Conservation (phyloP, 2,329 filamentous ascomycete genomes). For the Arthrinium puccinioides region DNA sequence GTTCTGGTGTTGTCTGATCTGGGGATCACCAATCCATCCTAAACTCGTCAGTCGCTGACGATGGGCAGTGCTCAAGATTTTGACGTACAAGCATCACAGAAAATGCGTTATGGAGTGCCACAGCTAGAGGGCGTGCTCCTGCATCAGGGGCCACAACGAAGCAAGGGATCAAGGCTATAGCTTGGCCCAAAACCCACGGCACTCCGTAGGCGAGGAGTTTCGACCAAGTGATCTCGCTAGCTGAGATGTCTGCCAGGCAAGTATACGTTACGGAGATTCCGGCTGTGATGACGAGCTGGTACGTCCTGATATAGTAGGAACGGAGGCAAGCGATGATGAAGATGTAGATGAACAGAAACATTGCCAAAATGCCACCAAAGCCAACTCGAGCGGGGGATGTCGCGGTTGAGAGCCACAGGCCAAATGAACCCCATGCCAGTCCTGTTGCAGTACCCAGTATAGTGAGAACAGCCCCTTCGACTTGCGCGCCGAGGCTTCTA, state of each 20-base stretch:
- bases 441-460: conserved; percentile 46
- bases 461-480: conserved; percentile 47
- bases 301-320: conserved; percentile 47
- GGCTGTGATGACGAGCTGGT: conserved; percentile 46
- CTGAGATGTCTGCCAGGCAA: conserved; percentile 41
- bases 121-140: conserved; percentile 45
- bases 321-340: conserved; percentile 43
- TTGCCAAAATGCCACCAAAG: conserved; percentile 47
- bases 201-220: conserved; percentile 46
- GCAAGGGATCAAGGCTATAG: conserved; percentile 42
- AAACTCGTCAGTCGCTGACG: too few species aligned
- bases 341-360: conserved; percentile 48
- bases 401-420: conserved; percentile 45
- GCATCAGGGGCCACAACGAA: conserved; percentile 44
- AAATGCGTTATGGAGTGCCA: conserved; percentile 38
- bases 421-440: conserved; percentile 47
- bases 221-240: conserved; percentile 34
- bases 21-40: conserved; percentile 31
- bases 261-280: conserved; percentile 49
- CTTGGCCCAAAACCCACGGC: conserved; percentile 49
- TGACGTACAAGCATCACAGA: conserved; percentile 33
- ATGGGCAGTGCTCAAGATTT: conserved; percentile 6
- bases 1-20: conserved; percentile 23
- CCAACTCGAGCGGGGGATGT: conserved; percentile 36
- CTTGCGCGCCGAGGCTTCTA: conserved; percentile 46